Percentiles rank a stretch among this genome's conserved stretches.
Evolutionary conservation across 345 rosid species (phyloP).

Genomic region (Euphorbia pulcherrima): DNA sequence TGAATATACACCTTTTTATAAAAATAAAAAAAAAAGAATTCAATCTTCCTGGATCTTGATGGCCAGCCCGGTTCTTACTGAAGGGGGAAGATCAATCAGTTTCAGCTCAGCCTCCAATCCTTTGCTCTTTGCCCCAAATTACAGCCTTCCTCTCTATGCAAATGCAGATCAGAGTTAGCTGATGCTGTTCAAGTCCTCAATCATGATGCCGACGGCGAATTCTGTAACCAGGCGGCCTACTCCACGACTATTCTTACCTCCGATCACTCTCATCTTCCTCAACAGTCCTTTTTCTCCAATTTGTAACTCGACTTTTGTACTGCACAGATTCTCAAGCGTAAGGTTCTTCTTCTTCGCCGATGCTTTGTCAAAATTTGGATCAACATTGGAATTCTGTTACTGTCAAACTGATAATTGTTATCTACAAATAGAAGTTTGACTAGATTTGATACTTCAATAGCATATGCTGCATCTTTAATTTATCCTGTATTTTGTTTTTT

Average conservation of each 20-base stretch:
- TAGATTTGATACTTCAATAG: neutral
- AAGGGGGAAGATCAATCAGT: no score
- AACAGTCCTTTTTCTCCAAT: slow-evolving; percentile 36
- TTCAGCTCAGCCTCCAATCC: no score
- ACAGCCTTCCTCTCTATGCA: no score
- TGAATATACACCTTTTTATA: no score
- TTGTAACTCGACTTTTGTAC: slow-evolving; percentile 87
- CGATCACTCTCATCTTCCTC: slow-evolving; percentile 32
- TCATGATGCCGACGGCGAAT: slow-evolving; percentile 71
- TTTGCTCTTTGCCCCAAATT: no score
- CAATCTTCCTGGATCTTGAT: no score
- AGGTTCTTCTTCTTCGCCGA: slow-evolving; percentile 37
- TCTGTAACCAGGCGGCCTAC: slow-evolving; percentile 84
- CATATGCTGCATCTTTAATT: neutral
- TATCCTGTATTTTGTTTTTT: neutral
- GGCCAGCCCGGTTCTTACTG: no score
- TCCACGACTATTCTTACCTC: slow-evolving; percentile 80
- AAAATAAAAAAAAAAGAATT: no score
- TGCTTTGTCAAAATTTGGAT: neutral
- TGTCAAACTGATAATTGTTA: neutral
- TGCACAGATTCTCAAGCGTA: slow-evolving; percentile 89
- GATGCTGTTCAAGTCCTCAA: slow-evolving; percentile 86
- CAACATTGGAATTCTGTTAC: neutral
- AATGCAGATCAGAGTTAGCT: slow-evolving; percentile 68
- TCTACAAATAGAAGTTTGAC: neutral